Evolutionary conservation across 352 stramenopile species (phyloP).

Genomic region (Pythium angustatum): DNA sequence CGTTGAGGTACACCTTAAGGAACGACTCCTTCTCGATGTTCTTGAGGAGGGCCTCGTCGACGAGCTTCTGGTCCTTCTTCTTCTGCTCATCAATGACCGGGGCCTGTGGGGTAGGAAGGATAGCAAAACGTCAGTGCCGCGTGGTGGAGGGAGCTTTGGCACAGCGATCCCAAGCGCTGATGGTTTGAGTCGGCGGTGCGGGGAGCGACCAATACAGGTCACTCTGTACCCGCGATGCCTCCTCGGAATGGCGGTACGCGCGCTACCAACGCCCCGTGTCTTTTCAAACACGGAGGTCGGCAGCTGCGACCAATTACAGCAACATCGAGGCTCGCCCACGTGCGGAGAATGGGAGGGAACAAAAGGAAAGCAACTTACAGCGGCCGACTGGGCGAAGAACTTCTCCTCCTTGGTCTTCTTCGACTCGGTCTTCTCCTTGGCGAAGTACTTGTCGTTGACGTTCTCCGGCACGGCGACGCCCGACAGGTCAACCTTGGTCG

Average conservation of each 20-base stretch:
- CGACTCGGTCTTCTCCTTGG: slow-evolving; percentile 84
- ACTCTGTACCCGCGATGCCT: slow-evolving; percentile 18
- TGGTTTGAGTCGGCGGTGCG: slow-evolving; percentile 28
- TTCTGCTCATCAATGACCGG: slow-evolving; percentile 95
- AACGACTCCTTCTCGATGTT: slow-evolving; percentile 88
- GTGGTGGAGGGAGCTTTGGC: slow-evolving; percentile 83
- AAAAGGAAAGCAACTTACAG: slow-evolving; percentile 48
- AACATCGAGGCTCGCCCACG: slow-evolving; percentile 31
- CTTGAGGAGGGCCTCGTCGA: slow-evolving; percentile 93
- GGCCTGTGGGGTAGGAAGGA: slow-evolving; percentile 37
- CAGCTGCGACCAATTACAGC: slow-evolving; percentile 23
- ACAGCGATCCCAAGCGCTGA: slow-evolving; percentile 91
- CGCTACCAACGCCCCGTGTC: background rate
- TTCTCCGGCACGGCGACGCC: slow-evolving; percentile 89
- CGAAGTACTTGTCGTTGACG: slow-evolving; percentile 98
- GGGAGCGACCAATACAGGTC: slow-evolving; percentile 17
- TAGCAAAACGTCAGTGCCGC: slow-evolving; percentile 30
- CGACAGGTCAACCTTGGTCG: slow-evolving; percentile 95
- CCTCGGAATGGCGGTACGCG: slow-evolving; percentile 15
- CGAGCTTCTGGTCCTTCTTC: slow-evolving; percentile 98
- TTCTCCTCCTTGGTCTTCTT: slow-evolving; percentile 96
- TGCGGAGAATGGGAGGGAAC: slow-evolving; percentile 15
- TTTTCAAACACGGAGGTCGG: background rate
- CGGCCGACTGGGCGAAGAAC: slow-evolving; percentile 95
- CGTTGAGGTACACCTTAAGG: slow-evolving; percentile 98